Conservation (phyloP, 495 filamentous ascomycete species). For the Aspergillus nanangensis region DNA sequence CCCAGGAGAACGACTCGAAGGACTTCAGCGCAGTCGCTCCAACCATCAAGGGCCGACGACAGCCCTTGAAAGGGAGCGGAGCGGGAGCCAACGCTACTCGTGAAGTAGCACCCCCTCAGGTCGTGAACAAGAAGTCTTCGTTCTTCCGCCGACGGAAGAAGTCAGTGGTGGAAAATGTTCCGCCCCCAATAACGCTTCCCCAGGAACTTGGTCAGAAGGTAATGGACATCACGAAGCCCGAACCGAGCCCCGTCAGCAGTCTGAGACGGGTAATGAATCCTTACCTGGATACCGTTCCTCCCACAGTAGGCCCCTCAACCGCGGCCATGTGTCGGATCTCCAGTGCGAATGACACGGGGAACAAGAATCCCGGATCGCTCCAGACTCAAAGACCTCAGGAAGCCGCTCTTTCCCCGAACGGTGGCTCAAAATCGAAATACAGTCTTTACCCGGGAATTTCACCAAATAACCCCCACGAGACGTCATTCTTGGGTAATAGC, state of each 20-base stretch:
- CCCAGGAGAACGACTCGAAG: conserved; percentile 24
- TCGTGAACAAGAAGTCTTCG: conserved; percentile 83
- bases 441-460: conserved; percentile 24
- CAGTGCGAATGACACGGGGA: conserved; percentile 9
- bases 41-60: conserved; percentile 18
- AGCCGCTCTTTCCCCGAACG: conserved; percentile 19
- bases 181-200: conserved; percentile 44
- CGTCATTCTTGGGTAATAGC: conserved; percentile 47
- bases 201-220: conserved; percentile 25
- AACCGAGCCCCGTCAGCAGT: conserved; percentile 79
- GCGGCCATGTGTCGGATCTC: conserved; percentile 18
- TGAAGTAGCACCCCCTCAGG: conserved; percentile 43
- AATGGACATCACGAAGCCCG: conserved; percentile 30
- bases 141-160: conserved; percentile 95
- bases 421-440: conserved; percentile 17
- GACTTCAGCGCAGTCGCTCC: conserved; percentile 16
- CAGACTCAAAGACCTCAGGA: conserved; percentile 23
- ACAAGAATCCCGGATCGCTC: conserved; percentile 12
- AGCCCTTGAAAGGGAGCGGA: conserved; percentile 21
- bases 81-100: conserved; percentile 29
- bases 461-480: conserved; percentile 27
- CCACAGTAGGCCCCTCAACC: conserved; percentile 16
- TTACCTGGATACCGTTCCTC: conserved; percentile 49
- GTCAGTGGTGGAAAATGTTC: conserved; percentile 58
- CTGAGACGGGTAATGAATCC: conserved; percentile 88